These are phyloP conservation scores for Rhinocladiella similis DNA, from an alignment of 2,329 filamentous ascomycete genomes.

Conservation along the genomic window DNA sequence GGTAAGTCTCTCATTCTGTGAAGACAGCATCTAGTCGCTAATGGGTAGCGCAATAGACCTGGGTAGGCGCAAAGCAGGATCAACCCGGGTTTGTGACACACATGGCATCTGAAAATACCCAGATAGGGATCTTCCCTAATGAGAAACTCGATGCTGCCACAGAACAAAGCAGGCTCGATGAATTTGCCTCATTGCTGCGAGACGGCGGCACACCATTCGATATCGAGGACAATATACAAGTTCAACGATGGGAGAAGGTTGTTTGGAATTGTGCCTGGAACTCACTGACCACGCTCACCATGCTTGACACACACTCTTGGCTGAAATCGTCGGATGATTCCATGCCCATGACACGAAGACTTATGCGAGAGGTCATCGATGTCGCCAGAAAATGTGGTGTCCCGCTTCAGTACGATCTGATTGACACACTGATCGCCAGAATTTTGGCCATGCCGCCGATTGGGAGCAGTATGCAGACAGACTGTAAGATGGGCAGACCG, in stretches of 20 bases:
- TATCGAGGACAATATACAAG: slow-evolving; percentile 38
- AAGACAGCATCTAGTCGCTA: not conserved
- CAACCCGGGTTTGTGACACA: slow-evolving; percentile 53
- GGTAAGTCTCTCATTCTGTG: slow-evolving; percentile 38
- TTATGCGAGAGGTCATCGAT: slow-evolving; percentile 47
- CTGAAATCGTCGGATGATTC: slow-evolving; percentile 43
- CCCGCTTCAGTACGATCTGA: slow-evolving; percentile 37
- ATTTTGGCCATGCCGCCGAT: slow-evolving; percentile 43
- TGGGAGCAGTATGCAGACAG: slow-evolving; percentile 48
- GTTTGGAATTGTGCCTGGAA: slow-evolving; percentile 47
- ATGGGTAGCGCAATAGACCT: slow-evolving; percentile 38
- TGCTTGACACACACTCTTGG: slow-evolving; percentile 45
- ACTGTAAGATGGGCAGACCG: slow-evolving; percentile 41
- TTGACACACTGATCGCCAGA: slow-evolving; percentile 40
- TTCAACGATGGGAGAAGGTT: slow-evolving; percentile 42
- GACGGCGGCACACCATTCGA: slow-evolving; percentile 43
- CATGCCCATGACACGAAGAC: slow-evolving; percentile 37
- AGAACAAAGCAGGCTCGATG: slow-evolving; percentile 42
- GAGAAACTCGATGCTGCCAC: slow-evolving; percentile 24
- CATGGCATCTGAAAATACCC: slow-evolving; percentile 54
- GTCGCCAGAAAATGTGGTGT: slow-evolving; percentile 43
- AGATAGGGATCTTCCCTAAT: slow-evolving; percentile 56
- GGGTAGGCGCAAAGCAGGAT: slow-evolving; percentile 55
- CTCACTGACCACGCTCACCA: slow-evolving; percentile 43
- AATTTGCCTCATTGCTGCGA: slow-evolving; percentile 44